phyloP scores from a whole-genome alignment of 1,284 basidiomycete species.

The Sanghuangporus weigelae region DNA sequence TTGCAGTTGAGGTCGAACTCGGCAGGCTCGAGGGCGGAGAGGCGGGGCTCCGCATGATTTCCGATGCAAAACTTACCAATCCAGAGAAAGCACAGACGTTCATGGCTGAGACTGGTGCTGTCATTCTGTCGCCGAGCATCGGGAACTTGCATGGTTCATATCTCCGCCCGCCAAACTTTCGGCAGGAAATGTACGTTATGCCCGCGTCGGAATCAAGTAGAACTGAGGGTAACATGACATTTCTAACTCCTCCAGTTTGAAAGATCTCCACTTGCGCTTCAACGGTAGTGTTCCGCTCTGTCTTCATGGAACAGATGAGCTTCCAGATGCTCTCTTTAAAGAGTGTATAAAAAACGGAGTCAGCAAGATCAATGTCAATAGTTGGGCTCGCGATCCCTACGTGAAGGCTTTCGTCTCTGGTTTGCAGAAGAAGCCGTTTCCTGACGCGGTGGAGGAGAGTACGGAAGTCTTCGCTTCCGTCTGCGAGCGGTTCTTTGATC shows the following conservation, averaged over 20 bases:
- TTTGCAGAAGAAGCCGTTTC: constrained; percentile 36
- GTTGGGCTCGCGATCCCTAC: constrained; percentile 43
- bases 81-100: constrained; percentile 39
- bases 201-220: not conserved
- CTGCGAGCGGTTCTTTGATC: constrained; percentile 37
- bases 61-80: constrained; percentile 42
- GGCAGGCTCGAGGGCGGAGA: constrained; percentile 49
- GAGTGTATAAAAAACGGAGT: constrained; percentile 43
- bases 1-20: constrained; percentile 45
- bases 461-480: constrained; percentile 38
- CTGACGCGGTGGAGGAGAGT: constrained; percentile 42
- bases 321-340: constrained; percentile 38
- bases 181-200: constrained; percentile 36
- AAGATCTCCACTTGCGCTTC: constrained; percentile 33
- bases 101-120: constrained; percentile 40
- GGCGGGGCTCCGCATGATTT: constrained; percentile 42
- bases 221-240: not conserved
- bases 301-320: constrained; percentile 42
- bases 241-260: constrained; percentile 26
- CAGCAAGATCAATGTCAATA: constrained; percentile 47
- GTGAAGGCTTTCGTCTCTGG: constrained; percentile 31
- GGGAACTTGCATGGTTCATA: constrained; percentile 45
- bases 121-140: constrained; percentile 43
- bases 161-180: constrained; percentile 41
- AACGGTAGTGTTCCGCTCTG: constrained; percentile 35